Evolutionary conservation across 495 filamentous ascomycete species (phyloP).

Genomic region (Arthonia radiata): DNA sequence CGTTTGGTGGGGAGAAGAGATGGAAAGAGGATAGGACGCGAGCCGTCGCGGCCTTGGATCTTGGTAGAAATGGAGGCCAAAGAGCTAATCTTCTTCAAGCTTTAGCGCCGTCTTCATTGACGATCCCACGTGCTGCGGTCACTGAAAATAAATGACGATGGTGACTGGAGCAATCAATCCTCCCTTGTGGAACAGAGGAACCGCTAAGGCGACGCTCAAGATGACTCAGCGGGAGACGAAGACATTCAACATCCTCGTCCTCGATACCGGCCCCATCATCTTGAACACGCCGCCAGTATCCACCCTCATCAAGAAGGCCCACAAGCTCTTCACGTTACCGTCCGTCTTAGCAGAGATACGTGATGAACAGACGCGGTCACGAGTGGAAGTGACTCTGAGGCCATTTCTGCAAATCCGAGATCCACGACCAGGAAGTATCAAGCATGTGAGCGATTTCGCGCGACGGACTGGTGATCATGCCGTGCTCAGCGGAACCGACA

Average conservation of each 20-base stretch:
- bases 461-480: conserved; percentile 70
- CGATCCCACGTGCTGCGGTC: no score
- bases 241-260: conserved; percentile 54
- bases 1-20: no score
- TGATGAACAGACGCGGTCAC: conserved; percentile 54
- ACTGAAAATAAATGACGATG: no score
- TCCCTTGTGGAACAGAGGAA: no score
- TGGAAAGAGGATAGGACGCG: no score
- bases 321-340: conserved; percentile 63
- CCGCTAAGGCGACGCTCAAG: no score
- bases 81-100: no score
- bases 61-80: no score
- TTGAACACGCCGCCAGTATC: conserved; percentile 66
- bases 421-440: conserved; percentile 50
- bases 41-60: no score
- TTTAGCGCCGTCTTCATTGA: no score
- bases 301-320: conserved; percentile 45
- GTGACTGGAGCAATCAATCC: no score
- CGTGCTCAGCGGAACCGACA: conserved; percentile 67
- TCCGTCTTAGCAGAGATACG: conserved; percentile 71
- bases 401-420: conserved; percentile 61
- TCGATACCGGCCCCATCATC: conserved; percentile 82
- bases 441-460: conserved; percentile 62
- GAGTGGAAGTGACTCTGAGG: conserved; percentile 55
- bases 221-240: no score